Base-by-base conservation (phyloP, 2,329 filamentous ascomycete species). In the Hymenoscyphus occultus region DNA sequence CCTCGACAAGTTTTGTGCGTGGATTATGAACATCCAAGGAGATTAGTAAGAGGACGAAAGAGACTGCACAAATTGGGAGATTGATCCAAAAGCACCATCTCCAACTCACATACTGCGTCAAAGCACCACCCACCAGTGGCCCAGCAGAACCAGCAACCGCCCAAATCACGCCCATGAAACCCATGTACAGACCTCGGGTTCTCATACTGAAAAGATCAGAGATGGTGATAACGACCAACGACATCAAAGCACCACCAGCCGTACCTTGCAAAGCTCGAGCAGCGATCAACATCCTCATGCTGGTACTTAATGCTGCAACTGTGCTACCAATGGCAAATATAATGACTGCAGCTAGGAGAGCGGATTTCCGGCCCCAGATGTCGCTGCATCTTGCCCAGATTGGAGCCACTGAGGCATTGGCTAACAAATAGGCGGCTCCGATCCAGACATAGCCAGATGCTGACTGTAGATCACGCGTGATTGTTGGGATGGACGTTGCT, bases 311-410 rank as follows among this genome's bases (percentile, higher is more conserved):
- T 1, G 81, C 87, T 48, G 84, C 84, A n/a, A 90, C 78, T 62
- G 89, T 75, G 40, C 84, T 87, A 31, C 85, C 86, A 16, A 86
- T 75, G 63, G 90, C 81, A 77, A 90, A 90, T 31, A 87, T 77
- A 19, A 81, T 76, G 65, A 88, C 87, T 19, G 86, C 86, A 2
- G 83, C 70, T 14, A 90, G 77, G 39, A 90, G 77, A 59, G 88
- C 81, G 13, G 82, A 83, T 70, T 90, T 90, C 51, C 88, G 80
- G 2, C 88, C 87, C 77, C 84, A 90, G 65, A 90, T 89, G 69
- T 90, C 88, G 56, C 84, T 86, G 28, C 88, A 76, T 71, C 88
- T 88, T 28, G 85, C 85, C 84, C 74, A 76, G 19, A 72, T 63
- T 45, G 68, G 69, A 31, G 48, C 62, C 13, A 64, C 13, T 89